Base-by-base conservation (phyloP, 1,284 basidiomycete genomes). In the Microbotryum lychnidis-dioicae region DNA sequence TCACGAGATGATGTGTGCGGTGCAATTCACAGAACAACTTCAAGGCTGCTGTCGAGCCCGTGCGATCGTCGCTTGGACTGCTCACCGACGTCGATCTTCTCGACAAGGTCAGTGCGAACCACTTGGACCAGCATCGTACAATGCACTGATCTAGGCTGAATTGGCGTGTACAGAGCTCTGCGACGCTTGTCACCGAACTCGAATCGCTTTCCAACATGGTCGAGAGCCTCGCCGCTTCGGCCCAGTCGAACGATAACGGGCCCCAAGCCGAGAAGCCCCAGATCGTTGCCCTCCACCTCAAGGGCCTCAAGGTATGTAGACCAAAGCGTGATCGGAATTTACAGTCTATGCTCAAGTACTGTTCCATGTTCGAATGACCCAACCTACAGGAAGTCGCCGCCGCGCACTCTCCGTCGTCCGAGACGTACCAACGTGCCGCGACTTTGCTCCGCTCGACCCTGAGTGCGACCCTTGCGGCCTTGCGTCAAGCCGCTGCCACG, bases 41-140 rank as follows among this genome's bases (percentile, higher is more conserved):
- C 58, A 54, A 57, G 44, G 33, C 56, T 6, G 49, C 60, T 16
- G 63, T 64, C 45, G 46, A 56, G 53, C 56, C 56, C 3, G 23
- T 42, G 25, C 31, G 44, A 10, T 27, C 23, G 16, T 16, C 50
- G 14, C 18, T 37, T 6, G 46, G 50, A 21, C 16, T 65, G 12
- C 31, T 68, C 10, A 50, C 25, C n/a, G 63, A 65, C 33, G 47
- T 65, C 57, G 64, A 68, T 55, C 53, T 68, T 23, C 52, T 66
- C 49, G 66, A 65, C 27, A 21, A 31, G 16, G 62, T 64, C 29
- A 37, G 61, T 50, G 23, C 48, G 27, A 21, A 14, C 3, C 33
- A 27, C 21, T 14, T n/a, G 25, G 47, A 6, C 3, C 51, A 47
- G 6, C 1, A 27, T 27, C 4, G 20, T 10, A 23, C 23, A 27